Base-by-base conservation (phyloP, 805 yeast species). In the Komagataella kurtzmanii region DNA sequence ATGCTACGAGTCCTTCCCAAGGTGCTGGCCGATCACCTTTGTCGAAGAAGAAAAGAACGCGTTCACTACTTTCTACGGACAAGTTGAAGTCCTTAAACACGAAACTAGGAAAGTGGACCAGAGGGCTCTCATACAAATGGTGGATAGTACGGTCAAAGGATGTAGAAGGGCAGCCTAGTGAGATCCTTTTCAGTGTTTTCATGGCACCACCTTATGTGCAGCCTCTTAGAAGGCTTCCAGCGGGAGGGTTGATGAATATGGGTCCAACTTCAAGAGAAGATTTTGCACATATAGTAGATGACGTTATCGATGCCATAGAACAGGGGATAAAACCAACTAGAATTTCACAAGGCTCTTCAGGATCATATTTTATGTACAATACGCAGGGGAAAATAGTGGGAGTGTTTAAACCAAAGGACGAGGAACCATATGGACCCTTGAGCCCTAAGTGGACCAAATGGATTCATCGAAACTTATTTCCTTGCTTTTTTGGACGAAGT, bases 381-480 rank as follows among this genome's bases (percentile, higher is more conserved):
- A 54, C 66, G 1, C 36, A 54, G 1, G 62, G 65, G 40, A 57
- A 65, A 46, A 72, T 71, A 10, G 73, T 73, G 14, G 89, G 83
- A 0, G 80, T 84, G 2, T 84, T 84, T 69, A 84, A 84, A 61
- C 90, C 90, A 3, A 83, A 82, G 59, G 88, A 83, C 62, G 90
- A 84, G 62, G 89, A 84, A 57, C 90, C 89, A 0, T 84, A 84
- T 59, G 90, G 89, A 0, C 87, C 88, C 1, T 59, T 84, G 50
- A 79, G 85, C 3, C 89, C 90, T 1, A 84, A 84, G 61, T 81
- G 89, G 88, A 77, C 85, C 1, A 84, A 84, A 64, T 84, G 90
- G 89, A 61, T 82, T 3, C 89, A 84, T 60, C 63, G 89, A 56
- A 84, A 83, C 24, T 72, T 84, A 54, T 84, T 84, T 52, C 90